Conservation (phyloP, 345 rosid genomes). For the Brassica rapa region DNA sequence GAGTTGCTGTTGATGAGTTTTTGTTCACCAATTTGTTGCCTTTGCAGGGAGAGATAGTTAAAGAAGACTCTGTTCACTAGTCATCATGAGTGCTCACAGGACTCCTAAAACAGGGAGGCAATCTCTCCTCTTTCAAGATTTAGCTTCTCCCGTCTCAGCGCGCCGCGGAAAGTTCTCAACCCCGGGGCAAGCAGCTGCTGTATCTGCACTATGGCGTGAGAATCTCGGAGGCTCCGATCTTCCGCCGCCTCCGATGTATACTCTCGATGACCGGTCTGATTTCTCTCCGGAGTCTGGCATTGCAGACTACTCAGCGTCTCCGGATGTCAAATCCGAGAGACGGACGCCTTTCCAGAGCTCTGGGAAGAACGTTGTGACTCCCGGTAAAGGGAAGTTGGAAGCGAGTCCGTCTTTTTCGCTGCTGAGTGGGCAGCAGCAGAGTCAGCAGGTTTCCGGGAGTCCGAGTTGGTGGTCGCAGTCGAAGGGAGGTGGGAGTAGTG, state of each 20-base stretch:
- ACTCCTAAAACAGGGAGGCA: constrained; percentile 86
- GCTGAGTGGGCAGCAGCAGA: constrained; percentile 54
- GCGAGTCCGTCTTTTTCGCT: constrained; percentile 65
- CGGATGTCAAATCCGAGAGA: constrained; percentile 64
- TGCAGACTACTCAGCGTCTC: constrained; percentile 70
- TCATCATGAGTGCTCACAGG: constrained; percentile 63
- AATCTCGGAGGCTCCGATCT: constrained; percentile 82
- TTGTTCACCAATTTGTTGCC: constrained; percentile 11
- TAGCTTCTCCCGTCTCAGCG: constrained; percentile 81
- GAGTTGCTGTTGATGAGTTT: constrained; percentile 7
- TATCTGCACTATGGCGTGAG: constrained; percentile 97
- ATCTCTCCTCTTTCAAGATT: constrained; percentile 82
- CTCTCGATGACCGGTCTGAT: constrained; percentile 86
- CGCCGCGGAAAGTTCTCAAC: constrained; percentile 76
- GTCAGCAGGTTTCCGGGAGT: constrained; percentile 61
- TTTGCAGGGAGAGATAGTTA: constrained; percentile 19
- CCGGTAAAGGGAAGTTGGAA: constrained; percentile 57
- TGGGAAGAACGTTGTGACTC: constrained; percentile 59
- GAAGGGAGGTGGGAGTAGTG: constrained; percentile 42
- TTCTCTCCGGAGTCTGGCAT: constrained; percentile 89
- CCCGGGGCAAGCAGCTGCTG: constrained; percentile 89
- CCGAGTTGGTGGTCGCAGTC: constrained; percentile 79
- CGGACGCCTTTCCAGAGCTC: constrained; percentile 53
- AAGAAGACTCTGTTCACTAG: background rate
- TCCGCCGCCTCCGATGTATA: constrained; percentile 93